A percentile compares a stretch with the other conserved stretches of the same genome.
Evolutionary conservation across 75 land plant species (phyloP).

Genomic region (Cunninghamia lanceolata): DNA sequence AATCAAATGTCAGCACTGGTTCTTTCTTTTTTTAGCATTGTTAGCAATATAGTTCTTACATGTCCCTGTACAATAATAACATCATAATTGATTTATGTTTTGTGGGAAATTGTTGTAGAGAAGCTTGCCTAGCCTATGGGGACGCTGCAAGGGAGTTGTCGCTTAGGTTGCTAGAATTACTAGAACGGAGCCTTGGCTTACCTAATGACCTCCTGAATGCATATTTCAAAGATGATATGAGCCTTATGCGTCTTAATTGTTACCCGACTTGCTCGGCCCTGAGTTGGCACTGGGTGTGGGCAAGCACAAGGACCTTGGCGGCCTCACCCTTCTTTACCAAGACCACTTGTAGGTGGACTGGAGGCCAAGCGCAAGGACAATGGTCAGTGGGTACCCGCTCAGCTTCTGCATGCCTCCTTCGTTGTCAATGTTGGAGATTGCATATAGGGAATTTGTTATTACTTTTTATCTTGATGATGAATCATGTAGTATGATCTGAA

Average conservation of each 20-base stretch:
- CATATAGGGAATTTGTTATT: slow-evolving; percentile 33
- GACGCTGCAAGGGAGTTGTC: neutral
- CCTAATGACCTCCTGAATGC: neutral
- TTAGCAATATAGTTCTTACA: too few species aligned
- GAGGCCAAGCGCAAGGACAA: slow-evolving; percentile 36
- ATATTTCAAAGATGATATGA: neutral
- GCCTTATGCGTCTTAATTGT: slow-evolving; percentile 22
- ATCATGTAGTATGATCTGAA: too few species aligned
- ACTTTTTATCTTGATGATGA: too few species aligned
- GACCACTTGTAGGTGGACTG: slow-evolving; percentile 29
- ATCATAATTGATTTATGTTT: too few species aligned
- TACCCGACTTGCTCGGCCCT: slow-evolving; percentile 69
- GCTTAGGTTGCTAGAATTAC: neutral
- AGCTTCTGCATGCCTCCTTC: slow-evolving; percentile 26
- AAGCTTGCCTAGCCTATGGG: neutral
- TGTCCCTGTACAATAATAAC: neutral
- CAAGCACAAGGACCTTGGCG: slow-evolving; percentile 49
- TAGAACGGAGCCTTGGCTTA: neutral
- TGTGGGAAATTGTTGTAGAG: neutral
- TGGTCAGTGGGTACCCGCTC: slow-evolving; percentile 24
- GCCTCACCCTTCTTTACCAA: slow-evolving; percentile 39
- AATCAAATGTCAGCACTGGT: too few species aligned
- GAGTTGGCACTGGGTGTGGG: slow-evolving; percentile 55
- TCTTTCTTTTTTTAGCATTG: too few species aligned
- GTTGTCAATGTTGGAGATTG: slow-evolving; percentile 40